Evolutionary conservation across 1,284 basidiomycete species (phyloP), one percentile per base, ranked within the genome.

Genomic region (Puccinia polysora): DNA sequence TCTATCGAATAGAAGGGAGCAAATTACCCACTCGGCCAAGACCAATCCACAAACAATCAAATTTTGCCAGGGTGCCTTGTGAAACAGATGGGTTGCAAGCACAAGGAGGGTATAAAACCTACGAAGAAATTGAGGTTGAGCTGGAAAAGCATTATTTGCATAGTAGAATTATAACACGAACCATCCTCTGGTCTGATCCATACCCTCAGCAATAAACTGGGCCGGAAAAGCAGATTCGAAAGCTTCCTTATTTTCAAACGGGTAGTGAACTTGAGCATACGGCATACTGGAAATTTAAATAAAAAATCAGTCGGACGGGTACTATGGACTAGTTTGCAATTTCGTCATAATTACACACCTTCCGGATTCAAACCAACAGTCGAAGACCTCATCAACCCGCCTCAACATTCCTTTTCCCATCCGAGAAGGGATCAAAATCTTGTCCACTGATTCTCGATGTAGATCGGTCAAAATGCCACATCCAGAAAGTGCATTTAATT

Each of bases 361-460:
- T 81, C 96, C 96, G 6, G 95, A 97, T 83, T 99, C 96, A 80
- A 99, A 98, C 96, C 96, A 99, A 80, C 96, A 99, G 81, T 99
- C 96, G 80, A 99, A 98, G 36, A 99, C 93, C 81, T 97, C 96
- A 74, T 97, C 91, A 20, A 97, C 85, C 73, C 95, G 87, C 80
- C 86, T 90, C 52, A 99, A 83, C 23, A 82, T 81, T 23, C 95
- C 96, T 79, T 94, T 96, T 75, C 94, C 95, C 80, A 87, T 81
- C 79, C 89, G 84, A 38, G 93, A 97, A 4, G 95, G 96, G 77
- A 98, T 97, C 72, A 91, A 94, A 82, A 99, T 91, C 78, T 90
- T 86, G 81, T 97, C 94, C 77, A 98, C 93, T 79, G 87, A 91
- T 76, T 98, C 93, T 73, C 93, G 85, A 81, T 98, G 96, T 62